Evolutionary conservation across 148 eudicot genomes (phyloP).

Genomic region (Nepenthes gracilis): DNA sequence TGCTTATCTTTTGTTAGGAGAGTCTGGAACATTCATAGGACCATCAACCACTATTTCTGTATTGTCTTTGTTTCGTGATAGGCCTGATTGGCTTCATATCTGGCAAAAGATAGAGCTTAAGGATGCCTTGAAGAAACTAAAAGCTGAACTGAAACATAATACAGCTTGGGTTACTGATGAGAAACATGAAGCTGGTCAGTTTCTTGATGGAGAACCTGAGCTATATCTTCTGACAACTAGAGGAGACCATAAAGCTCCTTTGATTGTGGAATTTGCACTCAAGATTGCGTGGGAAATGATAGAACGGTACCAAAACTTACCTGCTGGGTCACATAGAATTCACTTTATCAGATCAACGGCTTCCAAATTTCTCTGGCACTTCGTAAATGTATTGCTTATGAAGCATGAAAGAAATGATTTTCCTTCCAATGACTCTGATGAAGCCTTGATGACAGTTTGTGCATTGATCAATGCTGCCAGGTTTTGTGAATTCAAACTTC

Average conservation of each 20-base stretch:
- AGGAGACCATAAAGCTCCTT: conserved; percentile 42
- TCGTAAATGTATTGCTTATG: conserved; percentile 20
- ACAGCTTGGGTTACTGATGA: conserved; percentile 25
- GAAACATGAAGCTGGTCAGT: conserved; percentile 9
- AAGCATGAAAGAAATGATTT: conserved; percentile 19
- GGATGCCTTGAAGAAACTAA: conserved; percentile 38
- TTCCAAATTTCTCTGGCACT: conserved; percentile 23
- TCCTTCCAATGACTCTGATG: conserved; percentile 15
- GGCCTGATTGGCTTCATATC: conserved; percentile 37
- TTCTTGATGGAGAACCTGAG: conserved; percentile 8
- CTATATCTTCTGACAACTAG: conserved; percentile 24
- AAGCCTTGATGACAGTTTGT: conserved; percentile 20
- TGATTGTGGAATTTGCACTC: conserved; percentile 31
- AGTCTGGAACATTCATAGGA: conserved; percentile 12
- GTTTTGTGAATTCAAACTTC: conserved; percentile 33
- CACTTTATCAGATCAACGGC: conserved; percentile 30
- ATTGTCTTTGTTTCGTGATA: conserved; percentile 31
- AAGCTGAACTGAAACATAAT: conserved; percentile 27
- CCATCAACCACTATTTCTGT: conserved; percentile 21
- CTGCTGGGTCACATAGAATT: conserved; percentile 18
- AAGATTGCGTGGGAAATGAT: conserved; percentile 42
- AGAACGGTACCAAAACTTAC: conserved; percentile 33
- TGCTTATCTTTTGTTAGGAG: conserved; percentile 19
- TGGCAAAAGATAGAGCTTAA: conserved; percentile 48
- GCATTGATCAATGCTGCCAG: conserved; percentile 32